phyloP scores from a whole-genome alignment of 495 filamentous ascomycete genomes.

The Cercophora scortea region DNA sequence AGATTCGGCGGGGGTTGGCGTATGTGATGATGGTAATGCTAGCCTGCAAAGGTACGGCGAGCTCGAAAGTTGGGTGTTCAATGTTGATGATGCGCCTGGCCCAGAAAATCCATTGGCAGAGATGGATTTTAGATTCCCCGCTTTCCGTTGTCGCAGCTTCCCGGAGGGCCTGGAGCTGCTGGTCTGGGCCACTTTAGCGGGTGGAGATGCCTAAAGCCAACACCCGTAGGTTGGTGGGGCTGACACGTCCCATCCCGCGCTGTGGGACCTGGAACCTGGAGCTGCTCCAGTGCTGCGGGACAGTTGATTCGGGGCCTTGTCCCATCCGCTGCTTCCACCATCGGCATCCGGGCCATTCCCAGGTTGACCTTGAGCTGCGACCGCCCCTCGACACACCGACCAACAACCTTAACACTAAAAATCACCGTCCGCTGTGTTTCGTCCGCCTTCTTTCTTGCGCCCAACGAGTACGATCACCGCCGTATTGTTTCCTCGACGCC shows the following conservation, averaged over 20 bases:
- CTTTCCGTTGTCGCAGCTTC: constrained; percentile 9
- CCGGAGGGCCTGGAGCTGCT: neutral
- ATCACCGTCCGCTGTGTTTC: neutral
- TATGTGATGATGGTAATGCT: neutral
- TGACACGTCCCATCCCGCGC: neutral
- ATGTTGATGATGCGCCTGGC: constrained; percentile 6
- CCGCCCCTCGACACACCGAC: constrained; percentile 6
- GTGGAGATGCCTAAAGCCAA: neutral
- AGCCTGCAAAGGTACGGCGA: neutral
- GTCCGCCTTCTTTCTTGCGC: too few relatives aligned
- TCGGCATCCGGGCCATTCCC: too few relatives aligned
- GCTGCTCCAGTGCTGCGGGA: too few relatives aligned
- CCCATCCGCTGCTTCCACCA: too few relatives aligned
- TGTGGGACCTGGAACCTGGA: neutral
- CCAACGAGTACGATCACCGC: neutral
- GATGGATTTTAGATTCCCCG: constrained; percentile 26
- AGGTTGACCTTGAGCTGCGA: neutral
- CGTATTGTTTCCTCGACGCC: neutral
- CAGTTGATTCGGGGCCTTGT: too few relatives aligned
- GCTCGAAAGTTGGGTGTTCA: neutral
- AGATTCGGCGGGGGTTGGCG: neutral
- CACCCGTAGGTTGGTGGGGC: neutral
- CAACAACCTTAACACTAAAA: neutral
- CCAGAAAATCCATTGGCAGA: neutral
- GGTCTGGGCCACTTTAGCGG: neutral